Base-by-base conservation (phyloP, 2,329 filamentous ascomycete genomes). In the Didymella arachidicola region DNA sequence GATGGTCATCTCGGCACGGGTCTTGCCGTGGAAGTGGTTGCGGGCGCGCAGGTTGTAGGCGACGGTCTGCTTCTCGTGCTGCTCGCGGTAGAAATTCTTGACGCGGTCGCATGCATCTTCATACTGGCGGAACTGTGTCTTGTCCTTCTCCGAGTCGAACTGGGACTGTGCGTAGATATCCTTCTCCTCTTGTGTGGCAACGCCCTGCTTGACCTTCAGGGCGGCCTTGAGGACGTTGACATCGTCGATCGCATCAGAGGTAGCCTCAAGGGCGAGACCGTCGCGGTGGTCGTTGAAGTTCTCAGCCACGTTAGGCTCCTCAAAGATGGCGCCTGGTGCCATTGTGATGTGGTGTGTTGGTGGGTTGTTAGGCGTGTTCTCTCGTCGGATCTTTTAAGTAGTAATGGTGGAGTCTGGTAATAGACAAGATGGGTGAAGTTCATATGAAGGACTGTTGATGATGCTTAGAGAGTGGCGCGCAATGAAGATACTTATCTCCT, bases 31-130 rank as follows among this genome's bases (percentile, higher is more conserved):
- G 80, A 92, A 91, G 53, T 84, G 80, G 67, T 89, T 87, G 54
- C 93, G 90, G 14, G 90, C 91, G 63, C 88, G 87, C 42, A 96
- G 83, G 81, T 96, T 96, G 84, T 93, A 96, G 10, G 90, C 87
- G 0, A 92, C 87, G 46, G 89, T 93, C 78, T 93, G 90, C 81
- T 87, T 87, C 72, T 82, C 81, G 78, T 88, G 86, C 65, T 88
- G 86, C 70, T 87, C 91, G 59, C 82, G 83, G 84, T 96, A 97
- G 79, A 96, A 96, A 81, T 84, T 86, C 82, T 93, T 93, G 76
- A 96, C 92, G 49, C 91, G 86, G 79, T 92, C 89, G 79, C 89
- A 92, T 41, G 92, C 91, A 16, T 88, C 87, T 69, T 92, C 88
- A 79, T 94, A 97, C 74, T 95, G 89, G 32, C 93, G 85, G 80